A percentile compares a stretch with the other conserved stretches of the same genome.
phyloP scores from a whole-genome alignment of 257 asterid genomes.

The Oldenlandia corymbosa region DNA sequence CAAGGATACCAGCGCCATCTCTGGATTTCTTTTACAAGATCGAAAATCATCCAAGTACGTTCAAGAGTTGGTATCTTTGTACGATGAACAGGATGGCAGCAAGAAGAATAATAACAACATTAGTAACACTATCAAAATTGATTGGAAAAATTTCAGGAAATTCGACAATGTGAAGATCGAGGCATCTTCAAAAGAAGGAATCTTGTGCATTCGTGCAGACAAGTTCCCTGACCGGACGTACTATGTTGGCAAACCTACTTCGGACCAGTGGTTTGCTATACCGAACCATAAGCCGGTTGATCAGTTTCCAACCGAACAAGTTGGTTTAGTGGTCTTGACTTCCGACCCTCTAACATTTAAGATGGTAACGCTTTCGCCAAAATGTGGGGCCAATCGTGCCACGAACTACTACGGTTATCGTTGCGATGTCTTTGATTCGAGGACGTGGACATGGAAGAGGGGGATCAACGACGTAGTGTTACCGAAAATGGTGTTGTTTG shows the following conservation, averaged over 20 bases:
- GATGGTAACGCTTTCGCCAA: background rate
- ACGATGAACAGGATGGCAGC: no score
- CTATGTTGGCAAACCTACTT: conserved; percentile 24
- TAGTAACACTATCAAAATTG: no score
- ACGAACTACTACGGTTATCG: background rate
- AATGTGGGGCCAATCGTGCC: background rate
- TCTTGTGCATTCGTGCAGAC: conserved; percentile 12
- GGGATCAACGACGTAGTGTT: background rate
- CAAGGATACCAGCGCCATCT: no score
- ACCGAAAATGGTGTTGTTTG: background rate
- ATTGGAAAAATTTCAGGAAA: background rate
- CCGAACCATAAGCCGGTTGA: conserved; percentile 23
- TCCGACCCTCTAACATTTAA: conserved; percentile 19
- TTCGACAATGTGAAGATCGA: conserved; percentile 6
- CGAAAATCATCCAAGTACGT: background rate
- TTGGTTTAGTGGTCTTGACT: conserved; percentile 11
- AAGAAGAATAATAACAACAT: no score
- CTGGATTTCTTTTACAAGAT: no score
- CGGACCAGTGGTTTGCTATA: conserved; percentile 19
- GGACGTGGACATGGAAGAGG: conserved; percentile 20
- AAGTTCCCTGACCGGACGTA: background rate
- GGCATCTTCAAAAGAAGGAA: conserved; percentile 24
- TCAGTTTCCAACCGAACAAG: background rate
- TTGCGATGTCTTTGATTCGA: conserved; percentile 28
- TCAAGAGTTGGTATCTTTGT: background rate